Conservation (phyloP, 768 basidiomycete species). For the Podaxis sp. region DNA sequence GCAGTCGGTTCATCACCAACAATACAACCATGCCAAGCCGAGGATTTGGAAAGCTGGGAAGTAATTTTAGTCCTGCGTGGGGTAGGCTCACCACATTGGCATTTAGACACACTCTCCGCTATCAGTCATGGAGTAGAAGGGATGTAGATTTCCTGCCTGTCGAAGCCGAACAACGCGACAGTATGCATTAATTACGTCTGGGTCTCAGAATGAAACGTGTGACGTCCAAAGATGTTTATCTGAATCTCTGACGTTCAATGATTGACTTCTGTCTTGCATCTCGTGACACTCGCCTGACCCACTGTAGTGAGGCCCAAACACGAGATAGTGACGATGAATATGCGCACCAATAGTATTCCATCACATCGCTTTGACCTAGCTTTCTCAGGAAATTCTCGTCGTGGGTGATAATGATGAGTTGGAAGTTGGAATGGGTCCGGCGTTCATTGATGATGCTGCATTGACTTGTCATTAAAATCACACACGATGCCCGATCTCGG, state of each 20-base stretch:
- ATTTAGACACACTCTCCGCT: no score
- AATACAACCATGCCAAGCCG: neutral
- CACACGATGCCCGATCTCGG: slow-evolving; percentile 4
- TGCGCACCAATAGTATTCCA: slow-evolving; percentile 92
- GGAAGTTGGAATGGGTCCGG: slow-evolving; percentile 87
- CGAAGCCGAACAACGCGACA: no score
- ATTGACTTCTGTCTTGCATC: slow-evolving; percentile 74
- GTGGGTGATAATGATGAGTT: slow-evolving; percentile 95
- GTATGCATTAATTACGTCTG: neutral
- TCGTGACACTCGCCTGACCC: slow-evolving; percentile 74
- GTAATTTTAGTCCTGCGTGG: neutral
- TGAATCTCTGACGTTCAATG: slow-evolving; percentile 69
- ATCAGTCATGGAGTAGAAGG: no score
- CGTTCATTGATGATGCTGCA: slow-evolving; percentile 91
- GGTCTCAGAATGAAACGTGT: neutral
- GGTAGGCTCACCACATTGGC: neutral
- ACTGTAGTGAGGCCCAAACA: slow-evolving; percentile 10
- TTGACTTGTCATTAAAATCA: slow-evolving; percentile 9
- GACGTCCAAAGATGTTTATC: slow-evolving; percentile 31
- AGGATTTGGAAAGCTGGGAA: neutral
- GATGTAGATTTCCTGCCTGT: no score
- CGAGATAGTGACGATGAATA: slow-evolving; percentile 1
- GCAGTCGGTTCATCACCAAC: neutral
- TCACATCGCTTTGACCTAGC: slow-evolving; percentile 86
- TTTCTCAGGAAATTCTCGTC: slow-evolving; percentile 94